Conservation (phyloP, 768 basidiomycete genomes). For the Sarcomyxa edulis region DNA sequence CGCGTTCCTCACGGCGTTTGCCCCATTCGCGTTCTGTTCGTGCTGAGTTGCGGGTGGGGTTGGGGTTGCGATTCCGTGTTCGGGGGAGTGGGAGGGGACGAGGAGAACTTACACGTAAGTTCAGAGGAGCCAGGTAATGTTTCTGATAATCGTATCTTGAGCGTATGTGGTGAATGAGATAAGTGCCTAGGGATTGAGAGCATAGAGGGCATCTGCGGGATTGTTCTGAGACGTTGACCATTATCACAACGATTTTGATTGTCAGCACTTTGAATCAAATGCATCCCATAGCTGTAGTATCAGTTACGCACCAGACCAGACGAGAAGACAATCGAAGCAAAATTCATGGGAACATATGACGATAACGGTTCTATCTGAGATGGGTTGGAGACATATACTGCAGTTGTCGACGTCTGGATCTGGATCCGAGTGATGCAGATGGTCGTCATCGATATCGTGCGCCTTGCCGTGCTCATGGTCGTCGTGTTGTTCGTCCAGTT, state of each 20-base stretch:
- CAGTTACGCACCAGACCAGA: conserved; percentile 74
- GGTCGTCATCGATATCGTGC: no score
- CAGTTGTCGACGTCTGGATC: conserved; percentile 53
- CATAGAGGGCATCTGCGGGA: conserved; percentile 78
- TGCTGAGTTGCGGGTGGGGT: conserved; percentile 25
- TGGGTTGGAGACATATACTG: conserved; percentile 78
- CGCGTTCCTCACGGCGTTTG: conserved; percentile 41
- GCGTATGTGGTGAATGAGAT: conserved; percentile 76
- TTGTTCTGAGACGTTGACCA: conserved; percentile 67
- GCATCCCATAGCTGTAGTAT: no score
- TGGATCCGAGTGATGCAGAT: no score
- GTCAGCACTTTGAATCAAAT: neutral
- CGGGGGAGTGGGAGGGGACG: conserved; percentile 16
- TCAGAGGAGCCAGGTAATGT: conserved; percentile 63
- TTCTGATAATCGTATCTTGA: conserved; percentile 80
- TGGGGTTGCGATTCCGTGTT: conserved; percentile 16
- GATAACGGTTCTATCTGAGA: conserved; percentile 75
- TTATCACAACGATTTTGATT: no score
- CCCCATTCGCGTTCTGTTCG: conserved; percentile 52
- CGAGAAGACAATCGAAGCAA: conserved; percentile 84
- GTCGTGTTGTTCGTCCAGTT: no score
- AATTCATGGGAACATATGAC: conserved; percentile 89
- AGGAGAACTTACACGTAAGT: no score
- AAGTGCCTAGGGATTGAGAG: conserved; percentile 58
- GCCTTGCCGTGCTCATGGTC: no score